Base-by-base conservation (phyloP, 371 early-diverging fungal species). In the Dipsacomyces acuminosporus region DNA sequence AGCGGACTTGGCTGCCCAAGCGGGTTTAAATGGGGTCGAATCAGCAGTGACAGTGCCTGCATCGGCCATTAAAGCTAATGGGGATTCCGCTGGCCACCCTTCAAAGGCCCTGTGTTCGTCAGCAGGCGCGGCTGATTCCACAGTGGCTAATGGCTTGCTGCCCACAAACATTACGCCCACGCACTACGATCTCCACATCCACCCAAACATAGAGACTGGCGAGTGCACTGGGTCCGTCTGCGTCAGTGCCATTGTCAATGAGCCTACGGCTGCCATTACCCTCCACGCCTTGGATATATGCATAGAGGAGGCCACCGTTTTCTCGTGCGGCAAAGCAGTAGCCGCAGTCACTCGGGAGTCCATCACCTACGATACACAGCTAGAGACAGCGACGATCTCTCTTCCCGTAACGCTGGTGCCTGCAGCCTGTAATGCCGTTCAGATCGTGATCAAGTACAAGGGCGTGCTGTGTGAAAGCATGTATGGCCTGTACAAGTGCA, bases 401-500 rank as follows among this genome's bases (percentile, higher is more conserved):
- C 87, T 91, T 61, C 74, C 67, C 5, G 30, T 71, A 8, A 66
- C 48, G 34, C 53, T 89, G 20, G 81, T 75, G n/a, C n/a, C n/a
- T n/a, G n/a, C n/a, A n/a, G n/a, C 11, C 30, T 11, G 30, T 11
- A 7, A 7, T 30, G 30, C 30, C 30, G 11, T 17, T 33, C 77
- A n/a, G 59, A 54, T 8, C 15, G 20, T 8, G 83, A 70, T 89
- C 26, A 62, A 74, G 43, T 94, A 84, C 71, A 75, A 73, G 23
- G 91, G 90, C 14, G 75, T 66, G 21, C 75, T 89, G 57, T 87
- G 91, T 67, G 88, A 91, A 66, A 75, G 87, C 56, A 82, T 94
- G 86, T 74, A 74, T 51, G 94, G 95, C 0, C 90, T 94, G 64
- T 94, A 94, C 74, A 80, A 91, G 34, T 79, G 81, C 42, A 70